Base-by-base conservation (phyloP, 2,329 filamentous ascomycete genomes). In the Alternaria sp. region DNA sequence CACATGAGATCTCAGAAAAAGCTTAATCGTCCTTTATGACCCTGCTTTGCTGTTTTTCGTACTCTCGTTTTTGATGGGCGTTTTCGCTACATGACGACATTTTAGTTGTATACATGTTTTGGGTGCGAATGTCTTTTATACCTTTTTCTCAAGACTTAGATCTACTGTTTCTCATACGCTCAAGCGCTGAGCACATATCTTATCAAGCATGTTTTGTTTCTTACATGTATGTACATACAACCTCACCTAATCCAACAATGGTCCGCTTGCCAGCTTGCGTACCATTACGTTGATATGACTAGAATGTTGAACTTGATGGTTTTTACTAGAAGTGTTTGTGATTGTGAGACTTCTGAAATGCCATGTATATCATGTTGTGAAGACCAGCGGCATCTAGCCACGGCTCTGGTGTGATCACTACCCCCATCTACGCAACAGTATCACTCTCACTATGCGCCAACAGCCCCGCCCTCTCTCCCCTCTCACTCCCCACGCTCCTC, bases 381-480 rank as follows among this genome's bases (percentile, higher is more conserved):
- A 28, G 19, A 17, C 3, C 15, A 17, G 28, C 36, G 19, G 13
- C 8, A 23, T 36, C 32, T 36, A 36, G 32, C 32, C 8, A 8
- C 21, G 17, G 7, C 12, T 5, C 5, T n/a, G 4, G 12, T 36
- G 3, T 15, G 15, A 36, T 1, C 3, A 36, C 8, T n/a, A 36
- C 13, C 13, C 30, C 15, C 32, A 11, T n/a, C 9, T 40, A 52
- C 3, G 59, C 59, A n/a, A 62, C 55, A n/a, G 65, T 66, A 59
- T 77, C 74, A 36, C 66, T 69, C 66, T 76, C 75, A 23, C 74
- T 73, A 51, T 76, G 73, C 4, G 65, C 57, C 44, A 78, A 50
- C 54, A 79, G 28, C 3, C 65, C 59, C 8, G 66, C 65, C 3
- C 70, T 69, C 64, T 79, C 77, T 30, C 61, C 62, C 15, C 56